Percentiles rank a stretch among this genome's conserved stretches.
These are phyloP conservation scores for Scutellaria minor DNA, from an alignment of 257 asterid genomes.

Conservation along the genomic window DNA sequence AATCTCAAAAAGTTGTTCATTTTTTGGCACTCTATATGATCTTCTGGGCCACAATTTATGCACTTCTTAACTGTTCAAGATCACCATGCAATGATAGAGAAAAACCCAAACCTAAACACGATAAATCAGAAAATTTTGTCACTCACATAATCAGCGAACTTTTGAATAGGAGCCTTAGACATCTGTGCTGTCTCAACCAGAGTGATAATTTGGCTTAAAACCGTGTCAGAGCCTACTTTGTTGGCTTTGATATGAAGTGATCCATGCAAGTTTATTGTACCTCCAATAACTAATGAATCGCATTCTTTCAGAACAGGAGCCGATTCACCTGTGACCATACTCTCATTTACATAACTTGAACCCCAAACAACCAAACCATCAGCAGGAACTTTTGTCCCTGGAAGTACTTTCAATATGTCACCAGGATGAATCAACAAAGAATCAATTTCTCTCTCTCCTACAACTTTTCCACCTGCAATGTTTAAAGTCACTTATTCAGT, in stretches of 20 bases:
- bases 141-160: constrained; percentile 95
- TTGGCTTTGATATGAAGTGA: constrained; percentile 82
- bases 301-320: constrained; percentile 75
- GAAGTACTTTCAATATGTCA: constrained; percentile 84
- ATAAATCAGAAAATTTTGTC: constrained; percentile 23
- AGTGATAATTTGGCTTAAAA: constrained; percentile 94
- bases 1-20: neutral
- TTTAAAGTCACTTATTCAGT: constrained; percentile 27
- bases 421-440: constrained; percentile 93
- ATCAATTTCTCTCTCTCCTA: constrained; percentile 90
- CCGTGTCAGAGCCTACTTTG: constrained; percentile 93
- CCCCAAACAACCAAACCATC: constrained; percentile 98
- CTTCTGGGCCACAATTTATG: constrained; percentile 5
- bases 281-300: constrained; percentile 77
- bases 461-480: constrained; percentile 78
- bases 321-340: constrained; percentile 99
- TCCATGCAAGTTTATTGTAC: constrained; percentile 95
- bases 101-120: constrained; percentile 4
- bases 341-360: constrained; percentile 91
- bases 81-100: constrained; percentile 26
- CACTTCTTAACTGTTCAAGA: constrained; percentile 1
- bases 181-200: constrained; percentile 99
- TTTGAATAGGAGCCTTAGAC: constrained; percentile 99
- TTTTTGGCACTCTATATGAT: constrained; percentile 17
- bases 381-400: constrained; percentile 92